These are phyloP conservation scores for Yamadazyma atlantica DNA, from an alignment of 1,139 yeast genomes.

Conservation along the genomic window DNA sequence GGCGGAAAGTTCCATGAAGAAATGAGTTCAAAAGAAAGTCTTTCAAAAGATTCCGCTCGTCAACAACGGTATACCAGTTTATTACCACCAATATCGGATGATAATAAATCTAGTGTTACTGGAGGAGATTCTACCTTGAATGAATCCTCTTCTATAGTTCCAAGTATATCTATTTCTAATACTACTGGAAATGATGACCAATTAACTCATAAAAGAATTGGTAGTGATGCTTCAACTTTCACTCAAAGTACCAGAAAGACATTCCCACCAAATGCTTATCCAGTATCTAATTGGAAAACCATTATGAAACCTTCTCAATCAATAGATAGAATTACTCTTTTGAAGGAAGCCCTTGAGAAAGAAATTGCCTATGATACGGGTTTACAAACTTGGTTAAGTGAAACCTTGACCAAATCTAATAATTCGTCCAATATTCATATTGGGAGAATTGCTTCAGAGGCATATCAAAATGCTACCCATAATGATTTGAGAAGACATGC, in stretches of 20 bases:
- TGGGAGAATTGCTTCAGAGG: slow-evolving; percentile 46
- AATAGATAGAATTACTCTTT: slow-evolving; percentile 37
- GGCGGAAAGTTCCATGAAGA: slow-evolving; percentile 33
- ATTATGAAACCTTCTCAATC: slow-evolving; percentile 47
- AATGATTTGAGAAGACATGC: slow-evolving; percentile 44
- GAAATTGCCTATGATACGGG: slow-evolving; percentile 48
- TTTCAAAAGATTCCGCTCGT: slow-evolving; percentile 3
- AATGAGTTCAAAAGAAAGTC: slow-evolving; percentile 21
- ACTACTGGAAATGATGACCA: not conserved
- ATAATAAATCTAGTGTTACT: slow-evolving; percentile 4
- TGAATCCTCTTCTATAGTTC: slow-evolving; percentile 10
- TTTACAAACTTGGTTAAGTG: slow-evolving; percentile 46
- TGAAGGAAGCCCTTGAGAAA: slow-evolving; percentile 40
- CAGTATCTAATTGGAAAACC: slow-evolving; percentile 44
- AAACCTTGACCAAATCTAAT: slow-evolving; percentile 37
- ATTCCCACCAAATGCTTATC: slow-evolving; percentile 24
- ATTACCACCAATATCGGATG: slow-evolving; percentile 16
- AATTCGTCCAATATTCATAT: slow-evolving; percentile 39
- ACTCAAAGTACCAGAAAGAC: slow-evolving; percentile 13
- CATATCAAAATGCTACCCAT: slow-evolving; percentile 49
- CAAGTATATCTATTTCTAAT: slow-evolving; percentile 10
- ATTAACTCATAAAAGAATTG: slow-evolving; percentile 7
- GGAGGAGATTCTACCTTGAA: not conserved
- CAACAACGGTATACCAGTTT: slow-evolving; percentile 25
- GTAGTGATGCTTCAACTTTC: slow-evolving; percentile 10